Conservation (phyloP, 768 basidiomycete species). For the Ramaria sp. region DNA sequence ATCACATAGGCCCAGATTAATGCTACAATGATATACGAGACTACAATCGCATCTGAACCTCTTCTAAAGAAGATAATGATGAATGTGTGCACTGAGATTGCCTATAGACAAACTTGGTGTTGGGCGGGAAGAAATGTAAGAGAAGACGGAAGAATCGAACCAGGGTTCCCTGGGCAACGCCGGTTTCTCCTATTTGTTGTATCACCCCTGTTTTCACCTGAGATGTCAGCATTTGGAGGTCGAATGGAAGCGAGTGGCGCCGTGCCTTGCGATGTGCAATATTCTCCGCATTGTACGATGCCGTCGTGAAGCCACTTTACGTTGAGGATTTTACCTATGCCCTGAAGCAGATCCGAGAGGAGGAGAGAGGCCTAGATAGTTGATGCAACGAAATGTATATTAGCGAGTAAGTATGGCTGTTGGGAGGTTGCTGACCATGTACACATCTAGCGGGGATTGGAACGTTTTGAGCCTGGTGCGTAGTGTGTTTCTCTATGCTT, state of each 20-base stretch:
- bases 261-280: constrained; percentile 28
- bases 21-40: background rate
- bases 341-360: constrained; percentile 26
- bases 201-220: constrained; percentile 20
- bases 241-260: background rate
- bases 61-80: constrained; percentile 20
- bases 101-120: constrained; percentile 14
- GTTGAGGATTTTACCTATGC: constrained; percentile 26
- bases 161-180: constrained; percentile 30
- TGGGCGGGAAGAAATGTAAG: background rate
- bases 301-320: constrained; percentile 26
- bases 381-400: background rate
- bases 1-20: constrained; percentile 1
- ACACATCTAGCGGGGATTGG: constrained; percentile 27
- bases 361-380: constrained; percentile 13
- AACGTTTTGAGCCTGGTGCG: constrained; percentile 21
- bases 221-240: background rate
- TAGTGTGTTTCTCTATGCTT: constrained; percentile 19
- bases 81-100: constrained; percentile 32
- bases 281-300: constrained; percentile 22
- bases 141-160: constrained; percentile 17
- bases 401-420: background rate
- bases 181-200: constrained; percentile 32
- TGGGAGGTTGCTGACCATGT: constrained; percentile 24
- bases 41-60: background rate